These are phyloP conservation scores for Globisporangium nodosum DNA, from an alignment of 352 stramenopile species.

Conservation along the genomic window DNA sequence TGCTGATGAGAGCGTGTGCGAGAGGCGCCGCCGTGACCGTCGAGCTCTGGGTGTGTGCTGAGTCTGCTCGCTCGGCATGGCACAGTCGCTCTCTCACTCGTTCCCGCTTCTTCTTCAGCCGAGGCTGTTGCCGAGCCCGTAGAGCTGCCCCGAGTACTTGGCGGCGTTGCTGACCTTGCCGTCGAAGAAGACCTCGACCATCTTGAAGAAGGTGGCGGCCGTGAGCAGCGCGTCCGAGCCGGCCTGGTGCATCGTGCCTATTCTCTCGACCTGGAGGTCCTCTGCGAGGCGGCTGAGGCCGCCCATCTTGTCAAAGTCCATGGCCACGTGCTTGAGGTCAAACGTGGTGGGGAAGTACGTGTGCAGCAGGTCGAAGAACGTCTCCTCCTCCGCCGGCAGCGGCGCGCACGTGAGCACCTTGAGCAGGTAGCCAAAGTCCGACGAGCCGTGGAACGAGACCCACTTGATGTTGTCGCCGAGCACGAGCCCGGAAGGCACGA, in stretches of 20 bases:
- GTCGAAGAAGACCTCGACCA: slow-evolving; percentile 87
- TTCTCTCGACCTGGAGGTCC: slow-evolving; percentile 95
- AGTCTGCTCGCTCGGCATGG: slow-evolving; percentile 2
- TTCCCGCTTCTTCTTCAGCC: slow-evolving; percentile 9
- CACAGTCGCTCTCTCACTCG: no score
- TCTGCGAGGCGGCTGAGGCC: slow-evolving; percentile 96
- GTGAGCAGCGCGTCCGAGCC: slow-evolving; percentile 97
- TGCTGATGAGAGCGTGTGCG: no score
- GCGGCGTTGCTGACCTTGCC: slow-evolving; percentile 74
- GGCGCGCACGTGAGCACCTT: slow-evolving; percentile 93
- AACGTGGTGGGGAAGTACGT: slow-evolving; percentile 99
- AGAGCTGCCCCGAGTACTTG: slow-evolving; percentile 86
- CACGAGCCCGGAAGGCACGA: slow-evolving; percentile 97
- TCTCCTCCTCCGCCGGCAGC: slow-evolving; percentile 84
- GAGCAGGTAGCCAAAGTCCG: slow-evolving; percentile 99
- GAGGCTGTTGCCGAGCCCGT: slow-evolving; percentile 73
- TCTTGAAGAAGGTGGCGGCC: slow-evolving; percentile 90
- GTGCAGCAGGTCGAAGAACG: slow-evolving; percentile 97
- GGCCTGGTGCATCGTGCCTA: slow-evolving; percentile 99
- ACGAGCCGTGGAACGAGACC: slow-evolving; percentile 98
- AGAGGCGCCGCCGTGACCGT: background rate
- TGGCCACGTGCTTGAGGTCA: slow-evolving; percentile 99
- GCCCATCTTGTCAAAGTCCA: slow-evolving; percentile 96
- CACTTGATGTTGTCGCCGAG: slow-evolving; percentile 98
- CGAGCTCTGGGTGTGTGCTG: background rate